Base-by-base conservation (phyloP, 129 eudicot species). In the Flaveria ramosissima region DNA sequence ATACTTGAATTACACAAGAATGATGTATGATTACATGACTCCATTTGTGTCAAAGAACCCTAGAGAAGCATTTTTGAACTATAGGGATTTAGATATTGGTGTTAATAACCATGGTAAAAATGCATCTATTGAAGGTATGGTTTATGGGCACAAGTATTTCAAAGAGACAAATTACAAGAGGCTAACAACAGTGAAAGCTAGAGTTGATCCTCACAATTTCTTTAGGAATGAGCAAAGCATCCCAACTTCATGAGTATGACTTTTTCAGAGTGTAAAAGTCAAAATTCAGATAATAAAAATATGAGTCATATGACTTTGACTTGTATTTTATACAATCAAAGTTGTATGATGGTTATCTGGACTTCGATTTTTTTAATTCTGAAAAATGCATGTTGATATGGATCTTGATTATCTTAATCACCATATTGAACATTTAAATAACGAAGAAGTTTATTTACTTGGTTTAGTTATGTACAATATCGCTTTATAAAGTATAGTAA, bases 141-240 rank as follows among this genome's bases (percentile, higher is more conserved):
- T 63, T 63, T 63, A 63, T 63, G 69, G 69, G 43, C 43, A 63
- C 69, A 27, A 63, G 8, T 63, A 53, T 17, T 62, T 62, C 19
- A 62, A 62, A 27, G 68, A 62, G 68, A 32, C 68, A 26, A 62
- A 62, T 14, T 62, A 62, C 45, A 62, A 62, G 19, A 62, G 68
- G 20, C 11, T 62, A 15, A 26, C 36, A 26, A 62, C 19, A 3
- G 42, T 62, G 42, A 62, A 62, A 19, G n/a, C 68, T 62, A 62
- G 42, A 62, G 43, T 62, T 62, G 68, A 62, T 62, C 61, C 61
- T 53, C 2, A 17, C 12, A 53, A 53, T n/a, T 53, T 53, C 61
- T 53, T 53, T 17, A 53, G 24, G 26, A 53, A 53, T 53, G 26
- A 53, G 23, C 61, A 53, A 17, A 53, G 61, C 61, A 53, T 53